Conservation (phyloP, 345 rosid genomes). For the Alliaria petiolata region DNA sequence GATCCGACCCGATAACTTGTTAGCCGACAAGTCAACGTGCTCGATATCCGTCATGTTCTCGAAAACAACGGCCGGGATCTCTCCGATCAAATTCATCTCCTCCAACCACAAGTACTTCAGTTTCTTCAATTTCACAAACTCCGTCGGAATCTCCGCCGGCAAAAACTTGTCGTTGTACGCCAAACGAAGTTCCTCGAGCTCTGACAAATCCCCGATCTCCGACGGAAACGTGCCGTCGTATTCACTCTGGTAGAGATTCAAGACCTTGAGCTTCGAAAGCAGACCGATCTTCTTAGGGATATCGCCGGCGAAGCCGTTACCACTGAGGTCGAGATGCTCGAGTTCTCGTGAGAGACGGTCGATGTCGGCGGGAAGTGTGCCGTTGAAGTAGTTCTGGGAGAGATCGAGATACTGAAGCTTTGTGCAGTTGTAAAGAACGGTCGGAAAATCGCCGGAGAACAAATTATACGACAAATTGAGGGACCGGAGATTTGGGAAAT, state of each 20-base stretch:
- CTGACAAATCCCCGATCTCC: constrained; percentile 64
- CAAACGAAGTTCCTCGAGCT: constrained; percentile 48
- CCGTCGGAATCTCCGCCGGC: constrained; percentile 59
- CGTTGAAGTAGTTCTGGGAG: constrained; percentile 61
- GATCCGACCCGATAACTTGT: constrained; percentile 53
- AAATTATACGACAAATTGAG: constrained; percentile 45
- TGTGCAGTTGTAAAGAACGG: constrained; percentile 50
- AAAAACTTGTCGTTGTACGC: constrained; percentile 43
- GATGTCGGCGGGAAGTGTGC: constrained; percentile 63
- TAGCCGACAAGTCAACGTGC: constrained; percentile 45
- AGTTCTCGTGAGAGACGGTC: constrained; percentile 45
- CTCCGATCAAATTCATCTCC: constrained; percentile 52
- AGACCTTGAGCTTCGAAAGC: constrained; percentile 37
- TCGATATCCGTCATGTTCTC: constrained; percentile 44
- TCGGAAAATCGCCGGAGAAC: constrained; percentile 67
- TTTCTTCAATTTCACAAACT: constrained; percentile 57
- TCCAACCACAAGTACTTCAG: constrained; percentile 44
- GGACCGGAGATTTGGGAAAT: constrained; percentile 47
- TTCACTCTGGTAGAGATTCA: constrained; percentile 38
- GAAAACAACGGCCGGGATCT: constrained; percentile 52
- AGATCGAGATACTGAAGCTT: constrained; percentile 55
- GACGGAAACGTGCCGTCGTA: constrained; percentile 75
- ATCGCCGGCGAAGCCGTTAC: constrained; percentile 63
- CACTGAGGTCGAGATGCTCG: constrained; percentile 41
- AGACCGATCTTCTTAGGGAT: constrained; percentile 55